Base-by-base conservation (phyloP, 768 basidiomycete genomes). In the Mrakia frigida region DNA sequence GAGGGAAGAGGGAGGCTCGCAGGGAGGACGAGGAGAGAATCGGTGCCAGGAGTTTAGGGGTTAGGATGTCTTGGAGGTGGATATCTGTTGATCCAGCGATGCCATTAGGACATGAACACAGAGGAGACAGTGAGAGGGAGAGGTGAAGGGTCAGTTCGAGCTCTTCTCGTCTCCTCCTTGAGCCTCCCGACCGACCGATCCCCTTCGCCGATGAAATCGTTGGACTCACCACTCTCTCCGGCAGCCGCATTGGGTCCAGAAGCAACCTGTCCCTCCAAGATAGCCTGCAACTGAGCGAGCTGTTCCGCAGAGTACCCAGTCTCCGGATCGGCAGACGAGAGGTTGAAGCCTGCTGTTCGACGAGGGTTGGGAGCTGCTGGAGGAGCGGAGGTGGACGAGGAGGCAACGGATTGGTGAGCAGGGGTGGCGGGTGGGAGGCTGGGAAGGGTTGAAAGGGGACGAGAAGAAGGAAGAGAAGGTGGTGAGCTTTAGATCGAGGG, bases 331-430 rank as follows among this genome's bases (percentile, higher is more conserved):
- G 39, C 33, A 1, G 41, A 37, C 23, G 70, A 71, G 13, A 68
- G 59, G 53, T 69, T 71, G 63, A 73, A 78, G 6, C 69, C 69
- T 37, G 65, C 73, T 39, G 68, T 70, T 61, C 77, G 39, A 31
- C 50, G 65, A 25, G 77, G 77, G 67, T 78, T 78, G 69, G 77
- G 77, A 13, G 77, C 77, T n/a, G 73, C 53, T 25, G 76, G 76
- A 28, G 67, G 41, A 7, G 68, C n/a, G 9, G 69, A 35, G 31
- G 75, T 33, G 14, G 70, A 31, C 6, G 73, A 52, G 13, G 60
- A 63, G 52, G 52, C 65, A 23, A 68, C 35, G 13, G 67, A 35
- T 35, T 69, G 74, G 14, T 76, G 76, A 6, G 76, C 76, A 25
- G 76, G 76, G 23, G 76, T 77, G 35, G 72, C 76, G 46, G 76